Evolutionary conservation across 78 protist species (phyloP), one percentile per base, ranked within the genome.

Genomic region (Acrasis kona): DNA sequence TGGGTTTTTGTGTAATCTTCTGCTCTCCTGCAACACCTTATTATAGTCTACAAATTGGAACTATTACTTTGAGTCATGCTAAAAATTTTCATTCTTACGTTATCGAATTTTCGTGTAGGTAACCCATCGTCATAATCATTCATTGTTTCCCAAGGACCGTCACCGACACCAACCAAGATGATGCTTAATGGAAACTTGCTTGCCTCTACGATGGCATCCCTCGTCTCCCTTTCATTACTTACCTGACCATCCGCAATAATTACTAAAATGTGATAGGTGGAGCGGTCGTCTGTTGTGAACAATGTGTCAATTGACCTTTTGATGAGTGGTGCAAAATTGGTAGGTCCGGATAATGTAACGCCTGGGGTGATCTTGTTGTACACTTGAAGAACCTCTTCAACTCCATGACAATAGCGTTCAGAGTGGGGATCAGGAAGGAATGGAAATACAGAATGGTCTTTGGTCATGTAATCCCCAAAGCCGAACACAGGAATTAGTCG

Each of bases 121-220:
- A 84, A 42, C 19, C 42, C 30, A 37, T 81, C 85, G 28, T 81
- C 87, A 68, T 72, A 75, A 10, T 77, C 58, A 10, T 32, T 34
- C 86, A 82, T 84, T 65, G 3, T 37, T 27, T 73, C 85, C 85
- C 85, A 84, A 2, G 87, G 87, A 0, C 87, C 85, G 36, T 76
- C 79, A 34, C 82, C 80, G 1, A 81, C 79, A 1, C 85, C 80
- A 10, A 76, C 3, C 10, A 4, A 2, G 41, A 81, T 50, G n/a
- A 81, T 81, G 70, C 74, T 50, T 2, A 81, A 40, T 10, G 85
- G 85, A 66, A 75, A 77, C 4, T 64, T 9, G 9, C 78, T 65
- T 3, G 85, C 85, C 65, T 75, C 75, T 9, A n/a, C 35, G 66
- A 81, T 81, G 2, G 85, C 84, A n/a, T 3, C 58, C 6, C 10